phyloP scores from a whole-genome alignment of 768 basidiomycete species.

The Cytidiella melzeri region DNA sequence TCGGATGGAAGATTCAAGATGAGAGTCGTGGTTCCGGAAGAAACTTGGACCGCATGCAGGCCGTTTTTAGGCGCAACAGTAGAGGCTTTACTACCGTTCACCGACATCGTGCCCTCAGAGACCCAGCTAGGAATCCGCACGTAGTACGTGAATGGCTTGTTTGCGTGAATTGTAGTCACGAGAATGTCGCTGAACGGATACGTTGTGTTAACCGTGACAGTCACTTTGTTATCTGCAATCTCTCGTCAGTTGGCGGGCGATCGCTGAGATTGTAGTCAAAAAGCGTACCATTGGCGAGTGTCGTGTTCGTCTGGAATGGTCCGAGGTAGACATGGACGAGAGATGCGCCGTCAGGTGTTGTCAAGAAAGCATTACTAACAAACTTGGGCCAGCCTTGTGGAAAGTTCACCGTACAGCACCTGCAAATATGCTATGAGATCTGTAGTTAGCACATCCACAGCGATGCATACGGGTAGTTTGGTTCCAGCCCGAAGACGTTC shows the following conservation, averaged over 20 bases:
- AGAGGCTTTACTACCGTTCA: slow-evolving; percentile 29
- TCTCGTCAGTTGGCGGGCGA: background rate
- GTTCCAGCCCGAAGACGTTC: slow-evolving; percentile 45
- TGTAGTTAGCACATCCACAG: background rate
- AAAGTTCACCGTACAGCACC: slow-evolving; percentile 48
- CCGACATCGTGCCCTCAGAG: slow-evolving; percentile 36
- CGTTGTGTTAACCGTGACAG: slow-evolving; percentile 39
- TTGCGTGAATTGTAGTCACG: slow-evolving; percentile 37
- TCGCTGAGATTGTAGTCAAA: background rate
- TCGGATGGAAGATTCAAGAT: slow-evolving; percentile 40
- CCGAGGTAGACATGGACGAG: slow-evolving; percentile 45
- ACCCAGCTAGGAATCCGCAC: slow-evolving; percentile 50
- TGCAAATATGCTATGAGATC: too few relatives aligned
- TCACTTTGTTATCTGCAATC: slow-evolving; percentile 31
- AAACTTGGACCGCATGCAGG: slow-evolving; percentile 34
- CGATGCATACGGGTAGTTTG: slow-evolving; percentile 39
- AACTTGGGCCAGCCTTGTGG: slow-evolving; percentile 54
- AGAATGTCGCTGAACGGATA: slow-evolving; percentile 48
- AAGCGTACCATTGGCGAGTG: slow-evolving; percentile 30
- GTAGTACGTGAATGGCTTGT: slow-evolving; percentile 38
- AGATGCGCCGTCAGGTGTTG: slow-evolving; percentile 37
- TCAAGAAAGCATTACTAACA: slow-evolving; percentile 44
- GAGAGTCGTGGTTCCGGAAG: slow-evolving; percentile 39
- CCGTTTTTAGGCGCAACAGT: slow-evolving; percentile 38
- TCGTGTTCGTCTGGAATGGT: slow-evolving; percentile 37